Evolutionary conservation across 306 rosid species (phyloP), one percentile per base, ranked within the genome.

Genomic region (Inga leiocalycina): DNA sequence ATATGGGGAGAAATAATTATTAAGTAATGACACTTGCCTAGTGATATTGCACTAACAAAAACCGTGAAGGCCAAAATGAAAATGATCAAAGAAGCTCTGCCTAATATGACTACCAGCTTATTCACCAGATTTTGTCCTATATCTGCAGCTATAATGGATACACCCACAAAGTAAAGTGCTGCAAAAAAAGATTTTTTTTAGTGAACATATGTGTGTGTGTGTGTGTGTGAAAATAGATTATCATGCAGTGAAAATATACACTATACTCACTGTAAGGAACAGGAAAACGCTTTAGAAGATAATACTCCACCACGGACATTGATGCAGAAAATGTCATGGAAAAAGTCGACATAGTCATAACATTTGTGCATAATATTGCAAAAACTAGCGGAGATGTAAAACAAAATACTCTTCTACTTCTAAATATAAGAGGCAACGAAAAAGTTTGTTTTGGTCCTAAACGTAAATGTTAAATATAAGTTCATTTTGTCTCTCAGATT

Each of bases 301-400:
- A 88, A 74, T 91, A 91, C 67, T 93, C 94, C 44, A 93, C 95
- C 73, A 93, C 95, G 4, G 97, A 88, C 97, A 93, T 93, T 16
- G 95, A 90, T 17, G 97, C 91, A 54, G 97, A 91, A 87, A 93
- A 93, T 46, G 91, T 78, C 95, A 93, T 93, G 43, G 97, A 87
- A 73, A 93, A 93, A 43, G 94, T 93, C 80, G 97, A 86, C 39
- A 49, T 4, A 49, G 54, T 14, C 54, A 49, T 11, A 49, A 14
- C 16, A 3, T 14, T 14, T 49, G 54, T 49, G 6, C 54, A 0
- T 49, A 13, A 14, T 39, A 39, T 39, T 39, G 17, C 54, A 49
- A 14, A 49, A 49, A 49, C 54, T 14, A 4, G 19, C 6, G 1
- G 19, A 49, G 6, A 49, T 0, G 43, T 5, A 6, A 39, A 37